These are phyloP conservation scores for Pyricularia sp. DNA, from an alignment of 2,329 filamentous ascomycete genomes.

Conservation along the genomic window DNA sequence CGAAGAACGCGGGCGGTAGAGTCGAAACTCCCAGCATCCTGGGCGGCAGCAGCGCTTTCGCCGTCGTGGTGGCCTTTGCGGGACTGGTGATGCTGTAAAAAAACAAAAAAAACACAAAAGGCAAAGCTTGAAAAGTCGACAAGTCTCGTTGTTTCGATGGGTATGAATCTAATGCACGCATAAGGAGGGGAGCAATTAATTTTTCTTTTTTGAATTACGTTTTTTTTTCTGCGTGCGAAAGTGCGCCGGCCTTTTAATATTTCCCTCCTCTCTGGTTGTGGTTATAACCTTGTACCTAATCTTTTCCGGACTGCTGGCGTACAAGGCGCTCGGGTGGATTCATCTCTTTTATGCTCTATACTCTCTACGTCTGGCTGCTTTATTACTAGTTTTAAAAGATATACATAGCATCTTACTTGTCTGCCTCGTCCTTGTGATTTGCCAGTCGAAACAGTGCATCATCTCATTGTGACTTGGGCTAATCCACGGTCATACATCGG, in stretches of 20 bases:
- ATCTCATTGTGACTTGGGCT: background rate
- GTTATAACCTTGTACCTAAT: background rate
- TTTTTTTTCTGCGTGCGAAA: background rate
- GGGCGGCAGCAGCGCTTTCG: slow-evolving; percentile 19
- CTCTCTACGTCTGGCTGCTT: background rate
- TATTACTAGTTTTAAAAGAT: background rate
- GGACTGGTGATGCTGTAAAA: slow-evolving; percentile 18
- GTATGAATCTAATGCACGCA: background rate
- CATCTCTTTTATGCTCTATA: background rate
- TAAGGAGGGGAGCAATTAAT: background rate
- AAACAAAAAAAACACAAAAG: background rate
- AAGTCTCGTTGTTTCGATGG: background rate
- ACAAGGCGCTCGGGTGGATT: background rate
- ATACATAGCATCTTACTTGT: background rate
- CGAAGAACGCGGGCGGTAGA: slow-evolving; percentile 16
- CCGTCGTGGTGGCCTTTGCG: slow-evolving; percentile 20
- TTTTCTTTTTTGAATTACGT: background rate
- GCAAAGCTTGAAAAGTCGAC: background rate
- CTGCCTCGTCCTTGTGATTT: background rate
- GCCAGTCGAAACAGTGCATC: background rate
- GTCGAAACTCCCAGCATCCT: slow-evolving; percentile 10
- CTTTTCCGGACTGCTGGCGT: background rate
- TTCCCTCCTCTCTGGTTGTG: background rate
- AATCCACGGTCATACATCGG: background rate
- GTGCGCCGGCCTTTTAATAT: background rate